Percentiles rank a stretch among this genome's conserved stretches.
Evolutionary conservation across 2,329 filamentous ascomycete genomes (phyloP).

Genomic region (Bipolaris sorokiniana): DNA sequence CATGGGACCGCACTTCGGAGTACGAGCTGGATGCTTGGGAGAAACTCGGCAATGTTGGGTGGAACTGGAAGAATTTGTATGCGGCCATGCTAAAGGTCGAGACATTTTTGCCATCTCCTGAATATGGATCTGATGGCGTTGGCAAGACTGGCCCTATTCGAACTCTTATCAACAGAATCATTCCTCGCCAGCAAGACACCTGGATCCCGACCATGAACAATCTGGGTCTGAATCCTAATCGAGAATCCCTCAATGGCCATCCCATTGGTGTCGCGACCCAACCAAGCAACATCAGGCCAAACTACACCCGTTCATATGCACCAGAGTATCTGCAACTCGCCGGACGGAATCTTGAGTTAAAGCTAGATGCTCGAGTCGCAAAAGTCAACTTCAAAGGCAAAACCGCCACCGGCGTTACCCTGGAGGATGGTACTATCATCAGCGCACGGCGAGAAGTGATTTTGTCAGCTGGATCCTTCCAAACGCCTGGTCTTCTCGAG

Average conservation of each 20-base stretch:
- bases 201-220: slow-evolving; percentile 57
- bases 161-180: slow-evolving; percentile 51
- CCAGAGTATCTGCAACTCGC: slow-evolving; percentile 55
- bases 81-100: slow-evolving; percentile 44
- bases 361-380: slow-evolving; percentile 47
- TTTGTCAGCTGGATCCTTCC: slow-evolving; percentile 35
- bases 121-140: slow-evolving; percentile 37
- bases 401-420: slow-evolving; percentile 41
- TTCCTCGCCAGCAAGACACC: slow-evolving; percentile 52
- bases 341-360: slow-evolving; percentile 52
- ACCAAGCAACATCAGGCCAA: slow-evolving; percentile 56
- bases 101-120: slow-evolving; percentile 35
- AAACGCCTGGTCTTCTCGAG: slow-evolving; percentile 35
- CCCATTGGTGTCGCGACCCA: slow-evolving; percentile 59
- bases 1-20: slow-evolving; percentile 40
- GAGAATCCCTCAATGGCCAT: slow-evolving; percentile 58
- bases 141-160: slow-evolving; percentile 42
- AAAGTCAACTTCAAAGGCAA: slow-evolving; percentile 48
- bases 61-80: slow-evolving; percentile 42
- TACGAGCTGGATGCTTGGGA: slow-evolving; percentile 45
- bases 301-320: slow-evolving; percentile 58
- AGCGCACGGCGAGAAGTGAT: slow-evolving; percentile 40
- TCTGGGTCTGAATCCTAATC: slow-evolving; percentile 52
- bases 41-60: slow-evolving; percentile 38
- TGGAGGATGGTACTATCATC: slow-evolving; percentile 39